These are phyloP conservation scores for Neoboletus brunneissimus DNA, from an alignment of 768 basidiomycete species.

Conservation along the genomic window DNA sequence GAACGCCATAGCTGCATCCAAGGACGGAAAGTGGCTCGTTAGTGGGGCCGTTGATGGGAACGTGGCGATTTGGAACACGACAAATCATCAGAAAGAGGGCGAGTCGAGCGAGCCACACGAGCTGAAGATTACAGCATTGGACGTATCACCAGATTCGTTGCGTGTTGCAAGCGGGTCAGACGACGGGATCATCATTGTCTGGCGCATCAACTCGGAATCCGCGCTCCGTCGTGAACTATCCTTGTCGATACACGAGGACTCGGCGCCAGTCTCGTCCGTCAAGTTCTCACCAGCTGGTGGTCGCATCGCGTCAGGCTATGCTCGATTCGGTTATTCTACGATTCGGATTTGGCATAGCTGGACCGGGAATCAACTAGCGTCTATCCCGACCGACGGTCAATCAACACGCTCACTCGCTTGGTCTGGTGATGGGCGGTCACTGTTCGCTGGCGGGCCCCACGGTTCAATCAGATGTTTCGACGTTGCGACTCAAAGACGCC, in stretches of 20 bases:
- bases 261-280: conserved; percentile 10
- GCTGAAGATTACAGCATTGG: conserved; percentile 5
- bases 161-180: conserved; percentile 4
- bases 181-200: conserved; percentile 5
- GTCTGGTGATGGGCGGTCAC: conserved; percentile 7
- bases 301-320: conserved; percentile 8
- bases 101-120: not conserved
- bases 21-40: conserved; percentile 9
- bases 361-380: conserved; percentile 5
- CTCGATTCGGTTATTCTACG: not conserved
- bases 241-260: not conserved
- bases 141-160: conserved; percentile 9
- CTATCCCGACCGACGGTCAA: not conserved
- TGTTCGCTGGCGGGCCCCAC: not conserved
- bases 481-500: not conserved
- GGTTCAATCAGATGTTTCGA: not conserved
- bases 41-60: conserved; percentile 5
- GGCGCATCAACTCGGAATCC: not conserved
- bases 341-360: conserved; percentile 14
- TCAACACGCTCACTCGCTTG: conserved; percentile 14
- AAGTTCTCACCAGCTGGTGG: conserved; percentile 19
- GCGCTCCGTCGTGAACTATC: not conserved
- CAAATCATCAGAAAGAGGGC: not conserved
- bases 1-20: conserved; percentile 1
- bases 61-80: conserved; percentile 7